phyloP scores from a whole-genome alignment of 1,284 basidiomycete genomes.

The Melampsora larici-populina region DNA sequence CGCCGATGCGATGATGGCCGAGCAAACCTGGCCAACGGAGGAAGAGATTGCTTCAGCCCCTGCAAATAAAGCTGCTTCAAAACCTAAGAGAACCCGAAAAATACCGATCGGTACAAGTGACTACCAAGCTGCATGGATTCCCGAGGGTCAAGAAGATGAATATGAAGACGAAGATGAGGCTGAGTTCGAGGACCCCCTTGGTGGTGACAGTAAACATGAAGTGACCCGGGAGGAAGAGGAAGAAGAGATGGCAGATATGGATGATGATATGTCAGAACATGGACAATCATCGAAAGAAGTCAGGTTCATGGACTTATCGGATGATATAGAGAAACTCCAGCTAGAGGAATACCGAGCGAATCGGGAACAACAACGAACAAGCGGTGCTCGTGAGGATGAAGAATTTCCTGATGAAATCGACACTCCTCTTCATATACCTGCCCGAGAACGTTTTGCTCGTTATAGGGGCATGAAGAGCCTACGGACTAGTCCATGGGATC shows the following conservation, averaged over 20 bases:
- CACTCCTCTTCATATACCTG: conserved; percentile 82
- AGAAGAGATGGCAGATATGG: conserved; percentile 52
- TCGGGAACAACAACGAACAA: conserved; percentile 11
- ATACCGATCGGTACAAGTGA: conserved; percentile 57
- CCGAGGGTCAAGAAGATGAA: conserved; percentile 51
- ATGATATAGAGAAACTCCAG: conserved; percentile 50
- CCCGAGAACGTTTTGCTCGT: conserved; percentile 81
- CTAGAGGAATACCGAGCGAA: conserved; percentile 42
- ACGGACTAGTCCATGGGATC: conserved; percentile 94
- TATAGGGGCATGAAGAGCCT: conserved; percentile 89
- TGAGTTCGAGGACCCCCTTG: background rate
- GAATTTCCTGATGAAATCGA: conserved; percentile 97
- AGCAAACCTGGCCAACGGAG: conserved; percentile 98
- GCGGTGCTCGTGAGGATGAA: conserved; percentile 61
- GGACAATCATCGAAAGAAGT: conserved; percentile 45
- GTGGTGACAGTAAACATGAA: background rate
- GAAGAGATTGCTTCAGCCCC: conserved; percentile 73
- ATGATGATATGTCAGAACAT: conserved; percentile 51
- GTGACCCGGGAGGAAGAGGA: conserved; percentile 52
- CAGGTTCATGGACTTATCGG: conserved; percentile 40
- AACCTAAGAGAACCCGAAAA: conserved; percentile 9
- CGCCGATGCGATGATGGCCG: conserved; percentile 82
- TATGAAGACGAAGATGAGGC: conserved; percentile 55
- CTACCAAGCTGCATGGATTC: conserved; percentile 89
- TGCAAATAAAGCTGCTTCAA: conserved; percentile 55